phyloP scores from a whole-genome alignment of 441 rosid species.

The Sinapis alba region DNA sequence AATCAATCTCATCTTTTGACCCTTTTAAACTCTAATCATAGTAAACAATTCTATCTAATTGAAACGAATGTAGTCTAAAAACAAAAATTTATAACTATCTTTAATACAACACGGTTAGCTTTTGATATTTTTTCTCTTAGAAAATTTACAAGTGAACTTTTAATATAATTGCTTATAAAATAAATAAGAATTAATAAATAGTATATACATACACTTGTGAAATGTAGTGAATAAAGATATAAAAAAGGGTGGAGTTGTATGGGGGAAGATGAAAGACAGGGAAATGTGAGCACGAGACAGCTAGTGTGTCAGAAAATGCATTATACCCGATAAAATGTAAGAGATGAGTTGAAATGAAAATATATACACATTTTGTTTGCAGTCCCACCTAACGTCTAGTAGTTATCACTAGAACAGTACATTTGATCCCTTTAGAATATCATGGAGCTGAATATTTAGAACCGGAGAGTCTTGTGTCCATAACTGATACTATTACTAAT shows the following conservation, averaged over 20 bases:
- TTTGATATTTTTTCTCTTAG: neutral
- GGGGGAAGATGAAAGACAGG: conserved; percentile 40
- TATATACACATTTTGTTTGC: neutral
- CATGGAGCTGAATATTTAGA: neutral
- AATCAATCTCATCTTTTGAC: neutral
- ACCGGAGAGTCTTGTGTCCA: neutral
- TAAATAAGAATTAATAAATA: too few relatives aligned
- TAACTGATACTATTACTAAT: neutral
- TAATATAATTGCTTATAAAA: too few relatives aligned
- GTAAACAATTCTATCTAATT: neutral
- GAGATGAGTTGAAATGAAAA: neutral
- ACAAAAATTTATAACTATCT: neutral
- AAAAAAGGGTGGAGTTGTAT: conserved; percentile 21
- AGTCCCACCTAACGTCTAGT: conserved; percentile 29
- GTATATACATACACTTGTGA: too few relatives aligned
- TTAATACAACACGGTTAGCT: neutral
- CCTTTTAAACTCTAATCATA: neutral
- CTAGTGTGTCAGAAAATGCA: conserved; percentile 41
- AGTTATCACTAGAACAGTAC: conserved; percentile 5
- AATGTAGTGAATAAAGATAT: conserved; percentile 34
- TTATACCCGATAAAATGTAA: conserved; percentile 23
- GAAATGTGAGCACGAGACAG: conserved; percentile 41
- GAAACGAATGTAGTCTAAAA: neutral
- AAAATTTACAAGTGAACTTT: too few relatives aligned
- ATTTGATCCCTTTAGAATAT: neutral